Conservation (phyloP, 1,139 yeast species). For the Blastobotrys capitulatus region DNA sequence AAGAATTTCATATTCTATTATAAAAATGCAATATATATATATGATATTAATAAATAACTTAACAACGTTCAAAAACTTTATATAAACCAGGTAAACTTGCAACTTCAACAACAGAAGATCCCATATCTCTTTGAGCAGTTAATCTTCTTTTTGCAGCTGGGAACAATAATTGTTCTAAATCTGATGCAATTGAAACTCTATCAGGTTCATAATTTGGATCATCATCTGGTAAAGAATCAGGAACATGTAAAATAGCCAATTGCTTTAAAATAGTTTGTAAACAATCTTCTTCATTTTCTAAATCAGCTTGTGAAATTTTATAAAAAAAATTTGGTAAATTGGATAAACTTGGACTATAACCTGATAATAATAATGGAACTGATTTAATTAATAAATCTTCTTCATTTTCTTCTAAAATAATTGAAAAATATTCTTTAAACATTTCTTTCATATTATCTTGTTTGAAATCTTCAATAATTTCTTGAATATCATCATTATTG, state of each 20-base stretch:
- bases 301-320: slow-evolving; percentile 58
- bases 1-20: no score
- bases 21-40: neutral
- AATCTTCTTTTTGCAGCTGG: slow-evolving; percentile 62
- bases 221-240: slow-evolving; percentile 42
- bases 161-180: slow-evolving; percentile 55
- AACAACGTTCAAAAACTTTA: slow-evolving; percentile 89
- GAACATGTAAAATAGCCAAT: slow-evolving; percentile 68
- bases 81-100: slow-evolving; percentile 92
- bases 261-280: slow-evolving; percentile 59
- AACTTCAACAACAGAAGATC: slow-evolving; percentile 63
- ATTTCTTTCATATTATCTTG: slow-evolving; percentile 45
- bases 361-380: slow-evolving; percentile 64
- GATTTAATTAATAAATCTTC: slow-evolving; percentile 27
- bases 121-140: slow-evolving; percentile 54
- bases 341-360: slow-evolving; percentile 50
- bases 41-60: neutral
- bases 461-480: slow-evolving; percentile 11
- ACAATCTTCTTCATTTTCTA: slow-evolving; percentile 64
- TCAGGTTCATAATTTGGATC: slow-evolving; percentile 22
- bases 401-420: slow-evolving; percentile 29
- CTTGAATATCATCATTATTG: neutral
- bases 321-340: slow-evolving; percentile 67
- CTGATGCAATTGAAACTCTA: slow-evolving; percentile 14
- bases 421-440: slow-evolving; percentile 73